A percentile compares a stretch with the other conserved stretches of the same genome.
Conservation (phyloP, 2,329 filamentous ascomycete genomes). For the Fusarium bactridioides region DNA sequence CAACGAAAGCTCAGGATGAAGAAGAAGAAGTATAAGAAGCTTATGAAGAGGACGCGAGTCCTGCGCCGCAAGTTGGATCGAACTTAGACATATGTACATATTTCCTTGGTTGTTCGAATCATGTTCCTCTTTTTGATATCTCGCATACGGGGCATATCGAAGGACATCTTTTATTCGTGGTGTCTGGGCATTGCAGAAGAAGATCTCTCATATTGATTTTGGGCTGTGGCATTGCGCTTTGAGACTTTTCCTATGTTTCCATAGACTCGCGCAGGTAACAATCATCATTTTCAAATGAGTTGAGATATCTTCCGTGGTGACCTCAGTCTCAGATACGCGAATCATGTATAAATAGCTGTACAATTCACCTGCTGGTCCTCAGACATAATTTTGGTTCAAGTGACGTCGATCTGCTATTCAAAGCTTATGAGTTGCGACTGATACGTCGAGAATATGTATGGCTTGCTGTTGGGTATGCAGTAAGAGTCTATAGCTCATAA, state of each 20-base stretch:
- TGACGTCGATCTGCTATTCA: background rate
- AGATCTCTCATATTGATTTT: constrained; percentile 35
- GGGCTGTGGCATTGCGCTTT: constrained; percentile 42
- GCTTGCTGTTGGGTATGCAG: background rate
- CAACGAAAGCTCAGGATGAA: constrained; percentile 98
- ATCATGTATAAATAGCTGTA: constrained; percentile 41
- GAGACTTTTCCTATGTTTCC: constrained; percentile 39
- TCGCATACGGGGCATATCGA: constrained; percentile 37
- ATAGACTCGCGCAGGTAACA: constrained; percentile 49
- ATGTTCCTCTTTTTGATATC: constrained; percentile 31
- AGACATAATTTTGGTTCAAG: background rate
- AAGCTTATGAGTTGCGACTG: background rate
- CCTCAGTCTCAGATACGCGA: constrained; percentile 12
- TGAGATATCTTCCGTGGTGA: constrained; percentile 31
- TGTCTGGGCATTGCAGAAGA: constrained; percentile 45
- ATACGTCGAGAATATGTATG: background rate
- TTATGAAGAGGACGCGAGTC: constrained; percentile 91
- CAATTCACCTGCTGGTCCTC: constrained; percentile 27
- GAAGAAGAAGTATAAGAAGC: constrained; percentile 99
- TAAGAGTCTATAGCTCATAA: background rate
- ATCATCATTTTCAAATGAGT: constrained; percentile 41
- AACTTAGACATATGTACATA: constrained; percentile 53
- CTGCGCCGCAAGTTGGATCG: constrained; percentile 84
- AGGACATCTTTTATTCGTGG: constrained; percentile 36
- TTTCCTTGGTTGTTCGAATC: constrained; percentile 26